A percentile compares a stretch with the other conserved stretches of the same genome.
Evolutionary conservation across 2,329 filamentous ascomycete genomes (phyloP).

Genomic region (Polychaeton citri): DNA sequence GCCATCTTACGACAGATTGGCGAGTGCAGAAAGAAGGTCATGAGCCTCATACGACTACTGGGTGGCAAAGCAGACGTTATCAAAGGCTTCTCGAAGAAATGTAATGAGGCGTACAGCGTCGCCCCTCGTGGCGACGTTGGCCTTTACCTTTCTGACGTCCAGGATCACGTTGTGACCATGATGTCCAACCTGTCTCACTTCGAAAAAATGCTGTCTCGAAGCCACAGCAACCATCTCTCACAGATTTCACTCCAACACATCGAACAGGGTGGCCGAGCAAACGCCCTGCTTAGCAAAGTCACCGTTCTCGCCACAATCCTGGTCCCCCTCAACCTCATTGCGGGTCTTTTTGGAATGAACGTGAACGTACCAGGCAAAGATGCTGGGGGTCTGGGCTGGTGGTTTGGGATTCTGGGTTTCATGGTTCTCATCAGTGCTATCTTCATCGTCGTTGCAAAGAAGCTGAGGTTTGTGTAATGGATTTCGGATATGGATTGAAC

Average conservation of each 20-base stretch:
- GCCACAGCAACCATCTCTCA: slow-evolving; percentile 91
- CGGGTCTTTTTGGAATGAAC: slow-evolving; percentile 81
- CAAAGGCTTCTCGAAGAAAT: slow-evolving; percentile 93
- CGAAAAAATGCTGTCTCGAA: slow-evolving; percentile 90
- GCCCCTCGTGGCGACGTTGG: slow-evolving; percentile 94
- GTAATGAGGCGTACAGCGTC: slow-evolving; percentile 93
- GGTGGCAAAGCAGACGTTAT: slow-evolving; percentile 98
- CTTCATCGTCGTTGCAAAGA: slow-evolving; percentile 23
- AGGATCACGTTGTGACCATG: slow-evolving; percentile 99
- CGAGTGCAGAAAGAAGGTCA: slow-evolving; percentile 82
- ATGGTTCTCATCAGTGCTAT: slow-evolving; percentile 28
- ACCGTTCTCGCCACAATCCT: slow-evolving; percentile 87
- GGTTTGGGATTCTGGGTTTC: slow-evolving; percentile 46
- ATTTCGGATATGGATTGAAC: neutral
- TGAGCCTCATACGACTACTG: slow-evolving; percentile 81
- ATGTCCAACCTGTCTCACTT: slow-evolving; percentile 92
- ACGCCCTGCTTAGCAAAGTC: slow-evolving; percentile 85
- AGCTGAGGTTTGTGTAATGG: slow-evolving; percentile 27
- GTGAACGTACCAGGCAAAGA: slow-evolving; percentile 55
- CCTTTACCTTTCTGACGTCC: slow-evolving; percentile 91
- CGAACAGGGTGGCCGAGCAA: slow-evolving; percentile 73
- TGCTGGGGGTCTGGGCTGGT: slow-evolving; percentile 36
- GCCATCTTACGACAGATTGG: slow-evolving; percentile 80
- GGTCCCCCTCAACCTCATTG: slow-evolving; percentile 90
- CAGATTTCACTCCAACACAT: slow-evolving; percentile 89